Evolutionary conservation across 192 early-diverging fungal genomes (phyloP).

Genomic region (Funneliformis geosporum): DNA sequence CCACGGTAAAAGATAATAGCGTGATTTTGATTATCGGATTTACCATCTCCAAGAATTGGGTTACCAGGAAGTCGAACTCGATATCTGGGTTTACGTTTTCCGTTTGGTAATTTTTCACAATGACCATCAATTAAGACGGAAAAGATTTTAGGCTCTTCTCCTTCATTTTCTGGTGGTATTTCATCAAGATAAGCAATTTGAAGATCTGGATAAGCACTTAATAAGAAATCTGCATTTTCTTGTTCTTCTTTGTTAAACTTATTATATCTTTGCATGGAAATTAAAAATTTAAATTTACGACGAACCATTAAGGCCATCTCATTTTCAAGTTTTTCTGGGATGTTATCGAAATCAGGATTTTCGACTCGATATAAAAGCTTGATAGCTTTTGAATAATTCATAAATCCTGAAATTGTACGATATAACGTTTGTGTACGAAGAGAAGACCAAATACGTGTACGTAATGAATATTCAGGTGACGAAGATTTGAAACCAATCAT

Average conservation of each 20-base stretch:
- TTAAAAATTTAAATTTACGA: slow-evolving; percentile 83
- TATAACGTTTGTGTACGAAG: slow-evolving; percentile 83
- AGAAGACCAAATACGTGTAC: slow-evolving; percentile 89
- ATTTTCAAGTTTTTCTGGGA: slow-evolving; percentile 66
- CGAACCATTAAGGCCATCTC: slow-evolving; percentile 68
- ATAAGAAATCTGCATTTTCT: slow-evolving; percentile 74
- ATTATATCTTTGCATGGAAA: slow-evolving; percentile 82
- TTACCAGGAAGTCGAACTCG: slow-evolving; percentile 78
- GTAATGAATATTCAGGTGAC: slow-evolving; percentile 77
- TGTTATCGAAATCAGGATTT: slow-evolving; percentile 72
- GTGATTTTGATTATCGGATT: slow-evolving; percentile 90
- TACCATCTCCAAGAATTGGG: slow-evolving; percentile 90
- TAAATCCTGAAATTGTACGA: slow-evolving; percentile 83
- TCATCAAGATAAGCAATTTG: slow-evolving; percentile 83
- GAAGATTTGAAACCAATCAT: slow-evolving; percentile 81
- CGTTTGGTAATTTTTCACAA: slow-evolving; percentile 65
- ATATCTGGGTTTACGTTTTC: slow-evolving; percentile 77
- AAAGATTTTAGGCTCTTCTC: slow-evolving; percentile 59
- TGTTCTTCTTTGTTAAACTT: slow-evolving; percentile 78
- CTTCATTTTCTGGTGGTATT: slow-evolving; percentile 60
- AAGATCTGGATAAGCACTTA: slow-evolving; percentile 73
- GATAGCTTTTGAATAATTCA: slow-evolving; percentile 87
- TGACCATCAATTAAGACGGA: slow-evolving; percentile 78
- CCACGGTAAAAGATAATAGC: slow-evolving; percentile 83
- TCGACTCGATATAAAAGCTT: slow-evolving; percentile 78